These are phyloP conservation scores for Blastocystis hominis DNA, from an alignment of 352 stramenopile species.

Conservation along the genomic window DNA sequence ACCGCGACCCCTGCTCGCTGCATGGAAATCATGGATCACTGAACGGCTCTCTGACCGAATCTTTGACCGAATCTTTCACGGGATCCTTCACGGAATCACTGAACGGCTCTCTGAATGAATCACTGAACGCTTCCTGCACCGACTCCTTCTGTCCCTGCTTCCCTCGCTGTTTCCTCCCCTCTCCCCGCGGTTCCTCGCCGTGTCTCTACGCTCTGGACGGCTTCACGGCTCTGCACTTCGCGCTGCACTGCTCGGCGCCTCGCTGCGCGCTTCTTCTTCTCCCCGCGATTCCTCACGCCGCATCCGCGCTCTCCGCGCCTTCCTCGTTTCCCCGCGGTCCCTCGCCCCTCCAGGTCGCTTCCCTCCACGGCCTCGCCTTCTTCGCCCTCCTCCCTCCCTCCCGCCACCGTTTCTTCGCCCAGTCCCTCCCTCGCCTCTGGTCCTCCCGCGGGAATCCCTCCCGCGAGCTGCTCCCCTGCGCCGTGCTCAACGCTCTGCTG, in stretches of 20 bases:
- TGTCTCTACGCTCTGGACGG: background rate
- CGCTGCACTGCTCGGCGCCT: background rate
- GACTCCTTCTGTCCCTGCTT: too few relatives aligned
- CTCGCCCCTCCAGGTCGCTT: background rate
- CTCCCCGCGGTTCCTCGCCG: background rate
- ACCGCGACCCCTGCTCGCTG: too few relatives aligned
- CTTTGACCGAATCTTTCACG: too few relatives aligned
- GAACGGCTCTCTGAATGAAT: background rate
- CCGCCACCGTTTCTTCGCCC: background rate
- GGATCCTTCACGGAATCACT: background rate
- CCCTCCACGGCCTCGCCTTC: background rate
- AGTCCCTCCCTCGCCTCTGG: background rate
- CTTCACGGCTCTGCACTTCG: constrained; percentile 12
- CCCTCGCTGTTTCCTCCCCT: background rate
- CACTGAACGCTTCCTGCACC: background rate
- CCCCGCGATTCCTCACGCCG: background rate
- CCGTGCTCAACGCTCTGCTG: background rate
- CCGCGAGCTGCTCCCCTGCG: constrained; percentile 1
- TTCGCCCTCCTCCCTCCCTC: constrained; percentile 1
- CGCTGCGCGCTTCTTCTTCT: constrained; percentile 9
- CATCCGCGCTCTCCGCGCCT: background rate
- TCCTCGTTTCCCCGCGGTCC: background rate
- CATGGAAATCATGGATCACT: too few relatives aligned
- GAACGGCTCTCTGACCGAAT: too few relatives aligned
- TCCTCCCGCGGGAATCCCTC: background rate